Percentiles rank a stretch among this genome's conserved stretches.
These are phyloP conservation scores for Kalaharituber pfeilii DNA, from an alignment of 2,329 filamentous ascomycete genomes.

Conservation along the genomic window DNA sequence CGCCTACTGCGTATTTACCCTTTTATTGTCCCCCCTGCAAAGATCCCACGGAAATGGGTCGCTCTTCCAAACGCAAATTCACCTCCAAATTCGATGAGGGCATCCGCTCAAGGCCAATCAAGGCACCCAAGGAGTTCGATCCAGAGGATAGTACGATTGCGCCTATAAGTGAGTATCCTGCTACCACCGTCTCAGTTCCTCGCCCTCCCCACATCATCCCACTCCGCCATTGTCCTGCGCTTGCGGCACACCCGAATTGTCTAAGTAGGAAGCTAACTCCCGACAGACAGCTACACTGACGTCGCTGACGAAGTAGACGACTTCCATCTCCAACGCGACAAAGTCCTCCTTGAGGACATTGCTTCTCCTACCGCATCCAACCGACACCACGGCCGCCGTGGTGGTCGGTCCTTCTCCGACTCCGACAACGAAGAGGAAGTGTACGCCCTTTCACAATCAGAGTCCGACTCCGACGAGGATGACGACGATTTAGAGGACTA, in stretches of 20 bases:
- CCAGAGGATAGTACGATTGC: slow-evolving; percentile 44
- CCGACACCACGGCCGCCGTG: slow-evolving; percentile 31
- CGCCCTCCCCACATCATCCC: too few species aligned
- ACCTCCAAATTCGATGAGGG: too few species aligned
- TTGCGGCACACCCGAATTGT: too few species aligned
- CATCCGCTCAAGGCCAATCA: too few species aligned
- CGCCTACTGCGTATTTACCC: too few species aligned
- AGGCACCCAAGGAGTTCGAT: slow-evolving; percentile 39
- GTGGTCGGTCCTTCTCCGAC: slow-evolving; percentile 1
- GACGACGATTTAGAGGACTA: slow-evolving; percentile 13
- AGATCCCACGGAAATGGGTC: too few species aligned
- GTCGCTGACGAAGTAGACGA: slow-evolving; percentile 90
- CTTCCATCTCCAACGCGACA: slow-evolving; percentile 73
- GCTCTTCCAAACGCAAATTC: too few species aligned
- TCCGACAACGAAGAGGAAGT: slow-evolving; percentile 37
- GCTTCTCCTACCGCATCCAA: slow-evolving; percentile 45
- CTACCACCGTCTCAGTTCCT: too few species aligned
- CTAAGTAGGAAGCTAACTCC: slow-evolving; percentile 4
- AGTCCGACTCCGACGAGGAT: slow-evolving; percentile 15
- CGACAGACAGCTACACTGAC: slow-evolving; percentile 44
- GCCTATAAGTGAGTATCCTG: slow-evolving; percentile 29
- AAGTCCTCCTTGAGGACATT: slow-evolving; percentile 67
- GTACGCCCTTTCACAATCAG: slow-evolving; percentile 24
- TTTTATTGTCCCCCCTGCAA: too few species aligned
- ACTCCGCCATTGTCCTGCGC: too few species aligned